Evolutionary conservation across 441 rosid genomes (phyloP).

Genomic region (Pelargonium citronellum): DNA sequence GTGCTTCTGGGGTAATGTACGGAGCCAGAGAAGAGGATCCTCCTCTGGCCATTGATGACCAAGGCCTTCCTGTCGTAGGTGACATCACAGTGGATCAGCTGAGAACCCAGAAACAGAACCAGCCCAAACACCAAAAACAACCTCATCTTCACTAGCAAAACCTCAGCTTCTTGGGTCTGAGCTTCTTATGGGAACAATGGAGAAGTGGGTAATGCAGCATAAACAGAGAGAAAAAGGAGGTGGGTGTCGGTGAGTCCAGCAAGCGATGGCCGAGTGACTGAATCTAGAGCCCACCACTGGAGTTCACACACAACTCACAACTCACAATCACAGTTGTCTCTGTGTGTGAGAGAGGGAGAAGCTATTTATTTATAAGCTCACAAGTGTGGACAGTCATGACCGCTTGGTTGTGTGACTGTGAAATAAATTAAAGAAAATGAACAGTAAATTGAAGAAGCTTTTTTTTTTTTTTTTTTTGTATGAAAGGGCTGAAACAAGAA

Average conservation of each 20-base stretch:
- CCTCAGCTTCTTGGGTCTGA: too few species aligned
- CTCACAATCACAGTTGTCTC: neutral
- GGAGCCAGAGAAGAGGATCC: slow-evolving; percentile 49
- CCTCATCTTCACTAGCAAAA: slow-evolving; percentile 2
- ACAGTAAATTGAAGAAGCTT: too few species aligned
- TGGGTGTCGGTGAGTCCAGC: too few species aligned
- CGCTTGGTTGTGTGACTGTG: neutral
- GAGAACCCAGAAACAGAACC: slow-evolving; percentile 19
- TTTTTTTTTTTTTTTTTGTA: too few species aligned
- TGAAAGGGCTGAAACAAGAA: too few species aligned
- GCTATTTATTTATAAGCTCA: neutral
- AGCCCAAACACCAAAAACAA: neutral
- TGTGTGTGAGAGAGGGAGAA: neutral
- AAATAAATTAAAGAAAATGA: too few species aligned
- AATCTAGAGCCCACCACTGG: too few species aligned
- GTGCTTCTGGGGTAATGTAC: slow-evolving; percentile 42
- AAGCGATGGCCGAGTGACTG: too few species aligned
- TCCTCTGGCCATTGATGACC: slow-evolving; percentile 46
- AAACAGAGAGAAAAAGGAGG: too few species aligned
- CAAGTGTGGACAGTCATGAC: neutral
- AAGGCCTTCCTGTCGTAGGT: slow-evolving; percentile 50
- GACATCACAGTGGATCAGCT: slow-evolving; percentile 31
- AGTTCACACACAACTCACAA: neutral
- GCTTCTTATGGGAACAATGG: too few species aligned
- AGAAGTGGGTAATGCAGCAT: too few species aligned